phyloP scores from a whole-genome alignment of 2,329 filamentous ascomycete species.

The Cercospora beticola region DNA sequence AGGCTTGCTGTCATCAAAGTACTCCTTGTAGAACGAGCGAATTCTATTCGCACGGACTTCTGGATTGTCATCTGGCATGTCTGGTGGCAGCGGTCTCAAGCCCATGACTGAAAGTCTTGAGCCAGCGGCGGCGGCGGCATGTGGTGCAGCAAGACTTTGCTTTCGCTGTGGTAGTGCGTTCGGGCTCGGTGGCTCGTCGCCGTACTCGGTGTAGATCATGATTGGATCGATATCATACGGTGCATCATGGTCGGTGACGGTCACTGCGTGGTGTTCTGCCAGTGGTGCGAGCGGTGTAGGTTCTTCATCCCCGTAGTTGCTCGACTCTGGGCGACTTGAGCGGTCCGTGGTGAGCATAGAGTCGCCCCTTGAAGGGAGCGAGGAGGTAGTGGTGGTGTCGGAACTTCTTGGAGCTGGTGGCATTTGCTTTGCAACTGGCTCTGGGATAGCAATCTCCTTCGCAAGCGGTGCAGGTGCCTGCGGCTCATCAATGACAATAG shows the following conservation, averaged over 20 bases:
- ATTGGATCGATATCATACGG: conserved; percentile 32
- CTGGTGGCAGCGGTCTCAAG: conserved; percentile 81
- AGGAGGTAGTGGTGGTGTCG: conserved; percentile 12
- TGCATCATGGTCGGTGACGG: conserved; percentile 27
- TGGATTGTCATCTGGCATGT: conserved; percentile 84
- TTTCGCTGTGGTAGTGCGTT: conserved; percentile 23
- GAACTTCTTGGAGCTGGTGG: conserved; percentile 21
- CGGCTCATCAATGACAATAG: conserved; percentile 9
- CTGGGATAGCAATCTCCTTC: conserved; percentile 22
- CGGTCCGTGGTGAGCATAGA: conserved; percentile 23
- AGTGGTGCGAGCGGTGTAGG: conserved; percentile 14
- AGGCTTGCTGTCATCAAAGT: conserved; percentile 81
- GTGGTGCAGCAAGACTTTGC: conserved; percentile 19
- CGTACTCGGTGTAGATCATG: conserved; percentile 30
- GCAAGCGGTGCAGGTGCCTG: conserved; percentile 21
- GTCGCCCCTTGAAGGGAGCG: conserved; percentile 30
- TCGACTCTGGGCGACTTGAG: conserved; percentile 28
- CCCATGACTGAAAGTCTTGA: conserved; percentile 56
- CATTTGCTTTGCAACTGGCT: conserved; percentile 25
- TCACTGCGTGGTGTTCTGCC: conserved; percentile 16
- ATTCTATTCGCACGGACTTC: conserved; percentile 95
- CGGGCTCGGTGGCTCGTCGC: conserved; percentile 21
- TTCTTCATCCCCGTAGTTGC: conserved; percentile 33
- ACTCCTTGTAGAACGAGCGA: conserved; percentile 98
- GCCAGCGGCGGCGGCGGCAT: conserved; percentile 11